Evolutionary conservation across 2,329 filamentous ascomycete genomes (phyloP).

Genomic region (Akanthomyces lecanii): DNA sequence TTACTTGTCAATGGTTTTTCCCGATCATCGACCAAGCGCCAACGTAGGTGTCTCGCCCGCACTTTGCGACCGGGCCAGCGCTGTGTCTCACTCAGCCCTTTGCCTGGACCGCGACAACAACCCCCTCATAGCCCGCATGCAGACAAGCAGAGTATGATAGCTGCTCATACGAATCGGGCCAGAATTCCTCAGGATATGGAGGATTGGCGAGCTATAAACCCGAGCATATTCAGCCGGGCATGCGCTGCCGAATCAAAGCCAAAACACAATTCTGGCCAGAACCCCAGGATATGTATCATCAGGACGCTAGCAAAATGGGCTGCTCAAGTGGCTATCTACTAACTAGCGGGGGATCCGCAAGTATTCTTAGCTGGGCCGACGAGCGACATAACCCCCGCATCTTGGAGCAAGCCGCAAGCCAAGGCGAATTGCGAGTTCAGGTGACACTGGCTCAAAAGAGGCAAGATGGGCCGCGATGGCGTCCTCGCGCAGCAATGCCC

Average conservation of each 20-base stretch:
- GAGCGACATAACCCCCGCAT: conserved; percentile 12
- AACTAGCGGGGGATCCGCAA: neutral
- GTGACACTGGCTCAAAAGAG: conserved; percentile 15
- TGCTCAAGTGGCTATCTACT: neutral
- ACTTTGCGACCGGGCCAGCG: neutral
- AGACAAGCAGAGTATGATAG: no score
- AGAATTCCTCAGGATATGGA: neutral
- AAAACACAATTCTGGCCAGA: neutral
- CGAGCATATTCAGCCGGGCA: neutral
- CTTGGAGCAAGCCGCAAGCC: conserved; percentile 6
- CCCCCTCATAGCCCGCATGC: neutral
- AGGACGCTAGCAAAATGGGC: neutral
- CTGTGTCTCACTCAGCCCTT: neutral
- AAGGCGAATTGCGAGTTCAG: conserved; percentile 5
- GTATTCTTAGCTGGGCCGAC: neutral
- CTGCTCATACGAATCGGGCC: neutral
- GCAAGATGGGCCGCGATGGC: conserved; percentile 11
- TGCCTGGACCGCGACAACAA: neutral
- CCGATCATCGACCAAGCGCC: neutral
- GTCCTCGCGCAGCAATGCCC: neutral
- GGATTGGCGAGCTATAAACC: neutral
- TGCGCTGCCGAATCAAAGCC: neutral
- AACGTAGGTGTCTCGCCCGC: neutral
- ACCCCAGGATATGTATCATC: neutral
- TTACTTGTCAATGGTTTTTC: neutral